phyloP scores from a whole-genome alignment of 352 stramenopile genomes.

The Globisporangium perplexum region DNA sequence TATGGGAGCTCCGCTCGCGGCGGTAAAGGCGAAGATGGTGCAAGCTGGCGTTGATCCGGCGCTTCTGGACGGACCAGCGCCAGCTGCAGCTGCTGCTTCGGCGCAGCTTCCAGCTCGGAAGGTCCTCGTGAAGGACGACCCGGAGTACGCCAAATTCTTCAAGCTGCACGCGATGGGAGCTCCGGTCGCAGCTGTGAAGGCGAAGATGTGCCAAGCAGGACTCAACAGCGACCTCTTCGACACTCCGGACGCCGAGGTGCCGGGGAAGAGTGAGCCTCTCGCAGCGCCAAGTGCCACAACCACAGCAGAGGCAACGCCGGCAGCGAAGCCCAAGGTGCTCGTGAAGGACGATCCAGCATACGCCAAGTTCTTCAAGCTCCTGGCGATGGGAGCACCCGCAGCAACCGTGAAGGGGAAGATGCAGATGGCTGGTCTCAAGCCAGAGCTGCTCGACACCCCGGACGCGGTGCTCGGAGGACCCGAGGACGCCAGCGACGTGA shows the following conservation, averaged over 20 bases:
- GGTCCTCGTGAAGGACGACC: constrained; percentile 42
- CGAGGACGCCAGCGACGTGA: constrained; percentile 4
- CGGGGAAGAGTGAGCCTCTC: constrained; percentile 6
- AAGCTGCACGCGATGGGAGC: constrained; percentile 62
- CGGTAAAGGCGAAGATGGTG: constrained; percentile 62
- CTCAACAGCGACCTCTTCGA: constrained; percentile 76
- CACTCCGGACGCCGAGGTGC: constrained; percentile 46
- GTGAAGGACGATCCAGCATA: constrained; percentile 62
- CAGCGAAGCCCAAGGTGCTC: constrained; percentile 22
- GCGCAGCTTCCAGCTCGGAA: not conserved
- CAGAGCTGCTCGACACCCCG: constrained; percentile 65
- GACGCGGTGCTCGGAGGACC: constrained; percentile 28
- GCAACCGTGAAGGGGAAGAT: constrained; percentile 60
- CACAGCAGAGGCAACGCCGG: not conserved
- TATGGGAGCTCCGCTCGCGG: constrained; percentile 52
- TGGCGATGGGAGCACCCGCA: constrained; percentile 49
- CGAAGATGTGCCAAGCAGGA: constrained; percentile 71
- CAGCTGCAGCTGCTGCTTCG: not conserved
- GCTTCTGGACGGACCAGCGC: constrained; percentile 28
- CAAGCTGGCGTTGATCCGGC: constrained; percentile 56
- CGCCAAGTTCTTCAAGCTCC: constrained; percentile 67
- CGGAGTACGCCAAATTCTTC: constrained; percentile 61
- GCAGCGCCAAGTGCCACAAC: not conserved
- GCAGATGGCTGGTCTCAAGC: constrained; percentile 42
- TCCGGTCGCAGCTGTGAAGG: constrained; percentile 42